Conservation (phyloP, 768 basidiomycete genomes). For the Mrakia blollopis region DNA sequence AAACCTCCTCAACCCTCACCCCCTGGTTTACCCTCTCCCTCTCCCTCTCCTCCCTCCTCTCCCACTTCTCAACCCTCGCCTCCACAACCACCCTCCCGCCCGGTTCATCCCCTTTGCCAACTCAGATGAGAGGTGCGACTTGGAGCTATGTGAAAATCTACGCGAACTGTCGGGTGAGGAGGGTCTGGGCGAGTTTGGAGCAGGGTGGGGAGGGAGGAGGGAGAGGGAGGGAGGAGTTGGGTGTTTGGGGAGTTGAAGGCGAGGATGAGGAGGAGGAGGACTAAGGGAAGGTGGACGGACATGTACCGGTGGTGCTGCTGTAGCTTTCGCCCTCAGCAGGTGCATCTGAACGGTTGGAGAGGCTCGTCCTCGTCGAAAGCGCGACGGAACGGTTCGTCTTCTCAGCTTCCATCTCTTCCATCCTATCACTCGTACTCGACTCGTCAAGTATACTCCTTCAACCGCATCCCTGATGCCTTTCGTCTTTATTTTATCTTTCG, state of each 20-base stretch:
- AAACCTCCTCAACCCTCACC: conserved; percentile 58
- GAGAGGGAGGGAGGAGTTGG: conserved; percentile 23
- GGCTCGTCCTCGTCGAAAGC: too few species aligned
- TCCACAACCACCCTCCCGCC: conserved; percentile 33
- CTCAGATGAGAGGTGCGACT: conserved; percentile 52
- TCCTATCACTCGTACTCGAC: too few species aligned
- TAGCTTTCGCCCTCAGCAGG: too few species aligned
- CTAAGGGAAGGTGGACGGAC: too few species aligned
- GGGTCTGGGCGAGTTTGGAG: conserved; percentile 59
- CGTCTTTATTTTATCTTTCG: too few species aligned
- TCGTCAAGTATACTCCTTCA: too few species aligned
- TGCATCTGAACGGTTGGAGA: too few species aligned
- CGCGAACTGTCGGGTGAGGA: conserved; percentile 67
- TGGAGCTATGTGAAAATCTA: conserved; percentile 69
- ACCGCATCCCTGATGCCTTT: too few species aligned
- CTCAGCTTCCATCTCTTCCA: too few species aligned
- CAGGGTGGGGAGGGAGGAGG: not conserved
- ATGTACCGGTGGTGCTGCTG: too few species aligned
- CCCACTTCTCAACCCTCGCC: conserved; percentile 54
- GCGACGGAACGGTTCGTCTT: too few species aligned
- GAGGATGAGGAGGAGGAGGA: not conserved
- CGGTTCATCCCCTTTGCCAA: conserved; percentile 47
- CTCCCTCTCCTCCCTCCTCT: conserved; percentile 42
- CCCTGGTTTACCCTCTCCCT: conserved; percentile 63
- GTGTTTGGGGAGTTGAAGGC: not conserved